Percentiles rank a stretch among this genome's conserved stretches.
Conservation (phyloP, 805 yeast species). For the Lachancea nothofagi region DNA sequence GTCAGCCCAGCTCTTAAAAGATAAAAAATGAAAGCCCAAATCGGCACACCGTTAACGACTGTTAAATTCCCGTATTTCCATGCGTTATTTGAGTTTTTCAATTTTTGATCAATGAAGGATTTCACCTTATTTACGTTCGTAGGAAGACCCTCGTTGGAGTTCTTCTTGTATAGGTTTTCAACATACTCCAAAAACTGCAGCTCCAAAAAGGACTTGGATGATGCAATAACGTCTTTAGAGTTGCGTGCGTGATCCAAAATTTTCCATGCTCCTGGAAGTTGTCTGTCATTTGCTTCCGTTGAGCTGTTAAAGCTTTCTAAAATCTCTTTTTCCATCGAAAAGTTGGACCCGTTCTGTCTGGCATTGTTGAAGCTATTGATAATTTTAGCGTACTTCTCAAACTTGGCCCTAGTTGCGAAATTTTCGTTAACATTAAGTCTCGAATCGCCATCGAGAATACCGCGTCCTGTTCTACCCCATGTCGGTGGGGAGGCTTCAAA, state of each 20-base stretch:
- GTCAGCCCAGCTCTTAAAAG: conserved; percentile 77
- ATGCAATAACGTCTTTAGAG: conserved; percentile 41
- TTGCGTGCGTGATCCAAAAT: conserved; percentile 43
- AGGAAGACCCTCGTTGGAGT: conserved; percentile 61
- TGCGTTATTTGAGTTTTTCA: conserved; percentile 39
- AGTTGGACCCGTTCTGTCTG: conserved; percentile 47
- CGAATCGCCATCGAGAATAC: conserved; percentile 30
- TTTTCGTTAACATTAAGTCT: conserved; percentile 41
- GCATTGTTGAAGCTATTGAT: conserved; percentile 66
- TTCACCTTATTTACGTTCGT: conserved; percentile 66
- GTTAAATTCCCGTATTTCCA: conserved; percentile 53
- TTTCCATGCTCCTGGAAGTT: conserved; percentile 68
- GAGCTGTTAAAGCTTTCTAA: conserved; percentile 54
- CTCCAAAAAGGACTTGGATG: conserved; percentile 61
- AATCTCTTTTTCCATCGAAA: conserved; percentile 55
- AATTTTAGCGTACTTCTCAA: conserved; percentile 69
- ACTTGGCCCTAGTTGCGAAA: conserved; percentile 43
- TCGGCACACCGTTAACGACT: conserved; percentile 74
- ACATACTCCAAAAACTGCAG: conserved; percentile 71
- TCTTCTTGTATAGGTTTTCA: conserved; percentile 55
- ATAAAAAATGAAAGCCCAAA: conserved; percentile 92
- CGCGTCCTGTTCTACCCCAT: conserved; percentile 31
- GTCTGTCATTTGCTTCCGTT: conserved; percentile 60
- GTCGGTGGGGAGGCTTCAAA: conserved; percentile 12
- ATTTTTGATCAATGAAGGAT: conserved; percentile 48